phyloP scores from a whole-genome alignment of 1,284 basidiomycete genomes.

The Xerocomus amazonicus region DNA sequence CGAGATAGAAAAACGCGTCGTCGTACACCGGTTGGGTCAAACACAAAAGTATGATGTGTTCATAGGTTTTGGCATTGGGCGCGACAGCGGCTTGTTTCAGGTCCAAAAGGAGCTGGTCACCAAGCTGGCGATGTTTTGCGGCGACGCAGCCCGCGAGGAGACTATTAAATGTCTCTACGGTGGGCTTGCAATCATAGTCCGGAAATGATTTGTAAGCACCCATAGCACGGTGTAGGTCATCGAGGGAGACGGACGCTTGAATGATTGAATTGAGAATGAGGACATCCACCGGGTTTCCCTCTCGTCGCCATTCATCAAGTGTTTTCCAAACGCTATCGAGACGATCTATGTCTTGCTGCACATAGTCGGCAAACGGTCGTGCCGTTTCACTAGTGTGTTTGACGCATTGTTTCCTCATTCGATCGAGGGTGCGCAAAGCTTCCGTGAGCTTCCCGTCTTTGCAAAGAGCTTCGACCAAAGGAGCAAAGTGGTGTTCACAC shows the following conservation, averaged over 20 bases:
- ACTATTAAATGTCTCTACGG: conserved; percentile 65
- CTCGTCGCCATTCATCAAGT: conserved; percentile 57
- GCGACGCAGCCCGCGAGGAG: conserved; percentile 64
- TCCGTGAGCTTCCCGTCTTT: conserved; percentile 50
- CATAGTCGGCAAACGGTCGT: conserved; percentile 47
- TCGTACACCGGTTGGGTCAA: conserved; percentile 73
- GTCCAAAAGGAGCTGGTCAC: conserved; percentile 57
- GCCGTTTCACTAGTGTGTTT: conserved; percentile 46
- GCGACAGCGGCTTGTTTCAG: conserved; percentile 54
- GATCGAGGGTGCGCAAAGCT: conserved; percentile 51
- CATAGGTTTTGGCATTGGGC: conserved; percentile 60
- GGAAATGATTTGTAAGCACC: conserved; percentile 67
- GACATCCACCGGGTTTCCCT: conserved; percentile 52
- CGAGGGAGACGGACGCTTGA: conserved; percentile 55
- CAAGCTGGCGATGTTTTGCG: conserved; percentile 54
- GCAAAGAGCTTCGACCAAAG: conserved; percentile 64
- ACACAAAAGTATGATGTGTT: conserved; percentile 63
- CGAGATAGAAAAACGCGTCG: conserved; percentile 84
- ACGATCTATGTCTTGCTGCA: conserved; percentile 47
- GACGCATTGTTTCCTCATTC: conserved; percentile 53
- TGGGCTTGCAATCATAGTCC: conserved; percentile 55
- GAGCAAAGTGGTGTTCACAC: conserved; percentile 65
- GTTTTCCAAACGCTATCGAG: conserved; percentile 66
- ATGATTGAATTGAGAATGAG: conserved; percentile 65
- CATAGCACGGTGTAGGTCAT: conserved; percentile 74